Evolutionary conservation across 2,329 filamentous ascomycete species (phyloP), one percentile per base, ranked within the genome.

Genomic region (Fusarium subglutinans): DNA sequence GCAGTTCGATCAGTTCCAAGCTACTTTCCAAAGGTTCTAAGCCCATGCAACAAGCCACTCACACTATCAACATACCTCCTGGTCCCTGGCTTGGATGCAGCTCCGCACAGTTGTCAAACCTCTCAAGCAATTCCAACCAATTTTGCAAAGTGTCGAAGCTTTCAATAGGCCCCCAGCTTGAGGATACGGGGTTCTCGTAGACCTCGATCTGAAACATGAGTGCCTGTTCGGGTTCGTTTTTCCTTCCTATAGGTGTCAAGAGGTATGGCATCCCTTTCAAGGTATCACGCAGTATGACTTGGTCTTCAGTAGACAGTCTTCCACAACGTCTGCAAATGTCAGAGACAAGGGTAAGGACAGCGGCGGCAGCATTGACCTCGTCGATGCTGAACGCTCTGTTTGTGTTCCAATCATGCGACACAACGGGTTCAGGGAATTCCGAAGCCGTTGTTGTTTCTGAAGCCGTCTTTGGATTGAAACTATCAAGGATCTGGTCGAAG

Each of bases 181-280:
- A 37, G 22, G 69, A 54, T 20, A 58, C 30, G 12, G 47, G 45
- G 15, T 55, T 59, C 8, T 68, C 24, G 26, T 75, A 64, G 24
- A 76, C 54, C 10, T 47, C 24, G 12, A 24, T 24, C 35, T 54
- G 37, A 33, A 76, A 76, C 6, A 43, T 8, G 17, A 48, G 14
- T 28, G 69, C 65, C 37, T 33, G 18, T 17, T 56, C 35, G 10
- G 58, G 44, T 30, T 65, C n/a, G 43, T 51, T 24, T 22, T 38
- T 11, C 18, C 48, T 38, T 43, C 48, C 58, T 33, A 41, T 12
- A 11, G 37, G 26, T 17, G 71, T 74, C 51, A 76, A 50, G 17
- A 74, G 64, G 24, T 45, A 44, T 7, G 73, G 74, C 44, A 76
- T 55, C 22, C 45, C 18, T n/a, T 13, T 18, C 22, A 76, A 60